phyloP scores from a whole-genome alignment of 73 alveolate species.

The Paramecium biaurelia region DNA sequence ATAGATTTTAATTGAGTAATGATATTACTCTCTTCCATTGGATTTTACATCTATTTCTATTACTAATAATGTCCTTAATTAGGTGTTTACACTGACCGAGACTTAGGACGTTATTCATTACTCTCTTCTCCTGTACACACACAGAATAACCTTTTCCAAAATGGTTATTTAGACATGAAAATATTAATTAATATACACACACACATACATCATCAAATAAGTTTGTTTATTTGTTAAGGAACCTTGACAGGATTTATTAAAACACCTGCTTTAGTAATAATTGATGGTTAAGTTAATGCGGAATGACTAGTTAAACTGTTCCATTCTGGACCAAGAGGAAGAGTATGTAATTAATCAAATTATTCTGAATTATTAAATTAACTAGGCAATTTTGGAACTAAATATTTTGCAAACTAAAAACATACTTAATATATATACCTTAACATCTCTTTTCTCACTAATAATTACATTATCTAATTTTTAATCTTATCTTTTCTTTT shows the following conservation, averaged over 20 bases:
- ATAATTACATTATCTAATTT: conserved; percentile 35
- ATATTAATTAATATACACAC: background rate
- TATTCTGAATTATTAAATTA: background rate
- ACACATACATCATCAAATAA: background rate
- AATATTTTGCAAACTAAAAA: background rate
- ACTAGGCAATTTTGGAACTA: conserved; percentile 7
- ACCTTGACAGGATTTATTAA: conserved; percentile 24
- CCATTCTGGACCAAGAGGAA: conserved; percentile 40
- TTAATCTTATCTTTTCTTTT: conserved; percentile 22
- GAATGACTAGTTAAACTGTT: conserved; percentile 30
- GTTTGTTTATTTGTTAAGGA: conserved; percentile 2
- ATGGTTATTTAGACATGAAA: background rate
- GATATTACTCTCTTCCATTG: background rate
- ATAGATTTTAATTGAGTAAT: background rate
- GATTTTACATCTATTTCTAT: background rate
- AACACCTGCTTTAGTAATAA: conserved; percentile 3
- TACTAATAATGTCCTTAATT: background rate
- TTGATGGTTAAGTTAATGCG: background rate
- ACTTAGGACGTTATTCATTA: background rate
- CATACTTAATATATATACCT: background rate
- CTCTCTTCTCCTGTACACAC: background rate
- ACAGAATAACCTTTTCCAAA: background rate
- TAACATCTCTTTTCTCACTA: conserved; percentile 31
- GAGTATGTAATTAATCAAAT: background rate
- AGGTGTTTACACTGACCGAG: background rate